phyloP scores from a whole-genome alignment of 2,329 filamentous ascomycete genomes.

The Metarhizium anisopliae region DNA sequence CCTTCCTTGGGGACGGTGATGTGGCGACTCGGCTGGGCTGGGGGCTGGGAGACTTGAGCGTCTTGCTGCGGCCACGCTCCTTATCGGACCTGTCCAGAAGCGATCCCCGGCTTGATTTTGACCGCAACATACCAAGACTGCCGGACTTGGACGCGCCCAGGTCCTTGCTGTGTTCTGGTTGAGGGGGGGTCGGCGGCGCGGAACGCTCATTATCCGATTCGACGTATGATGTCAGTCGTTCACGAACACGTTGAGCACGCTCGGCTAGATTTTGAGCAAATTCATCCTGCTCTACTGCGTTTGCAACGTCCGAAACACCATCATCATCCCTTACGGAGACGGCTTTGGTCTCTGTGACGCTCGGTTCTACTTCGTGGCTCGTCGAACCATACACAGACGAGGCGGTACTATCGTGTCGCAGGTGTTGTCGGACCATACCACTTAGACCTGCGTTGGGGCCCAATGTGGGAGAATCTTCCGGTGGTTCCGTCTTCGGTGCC shows the following conservation, averaged over 20 bases:
- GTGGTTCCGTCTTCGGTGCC: slow-evolving; percentile 10
- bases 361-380: slow-evolving; percentile 20
- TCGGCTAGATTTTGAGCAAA: slow-evolving; percentile 66
- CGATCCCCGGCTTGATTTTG: slow-evolving; percentile 60
- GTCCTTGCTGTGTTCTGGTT: slow-evolving; percentile 27
- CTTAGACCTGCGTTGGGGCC: slow-evolving; percentile 62
- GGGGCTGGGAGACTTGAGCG: slow-evolving; percentile 53
- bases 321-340: not conserved
- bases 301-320: not conserved
- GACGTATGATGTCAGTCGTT: slow-evolving; percentile 61
- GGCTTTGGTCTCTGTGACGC: not conserved
- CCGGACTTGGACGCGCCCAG: slow-evolving; percentile 33
- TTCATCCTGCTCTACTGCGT: slow-evolving; percentile 48
- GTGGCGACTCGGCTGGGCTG: slow-evolving; percentile 32
- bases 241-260: slow-evolving; percentile 61
- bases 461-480: slow-evolving; percentile 69
- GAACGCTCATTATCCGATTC: slow-evolving; percentile 46
- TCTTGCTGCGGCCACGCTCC: slow-evolving; percentile 39
- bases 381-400: slow-evolving; percentile 65
- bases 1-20: slow-evolving; percentile 29
- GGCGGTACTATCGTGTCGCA: slow-evolving; percentile 69
- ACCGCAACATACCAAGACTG: slow-evolving; percentile 53
- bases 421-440: slow-evolving; percentile 74
- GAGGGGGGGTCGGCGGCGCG: slow-evolving; percentile 17
- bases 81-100: slow-evolving; percentile 38